Evolutionary conservation across 345 rosid species (phyloP).

Genomic region (Nasturtium officinale): DNA sequence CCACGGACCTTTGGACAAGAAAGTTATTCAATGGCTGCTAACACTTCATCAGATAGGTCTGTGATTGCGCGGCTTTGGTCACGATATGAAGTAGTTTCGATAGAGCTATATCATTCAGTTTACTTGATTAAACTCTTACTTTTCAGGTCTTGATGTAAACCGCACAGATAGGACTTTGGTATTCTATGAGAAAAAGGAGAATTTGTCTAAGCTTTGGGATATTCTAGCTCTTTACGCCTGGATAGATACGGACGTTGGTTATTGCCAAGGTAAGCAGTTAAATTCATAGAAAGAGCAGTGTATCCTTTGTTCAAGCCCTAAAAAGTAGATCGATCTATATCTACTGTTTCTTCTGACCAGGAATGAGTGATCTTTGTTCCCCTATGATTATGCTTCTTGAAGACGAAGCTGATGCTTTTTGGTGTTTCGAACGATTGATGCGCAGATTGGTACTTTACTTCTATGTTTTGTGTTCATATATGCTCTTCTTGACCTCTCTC

Average conservation of each 20-base stretch:
- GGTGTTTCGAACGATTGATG: constrained; percentile 98
- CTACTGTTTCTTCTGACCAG: constrained; percentile 46
- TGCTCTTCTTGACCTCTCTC: constrained; percentile 6
- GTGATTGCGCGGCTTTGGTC: constrained; percentile 27
- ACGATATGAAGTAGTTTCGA: no score
- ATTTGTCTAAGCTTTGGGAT: constrained; percentile 96
- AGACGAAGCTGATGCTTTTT: constrained; percentile 95
- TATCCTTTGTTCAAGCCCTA: background rate
- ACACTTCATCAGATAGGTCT: constrained; percentile 95
- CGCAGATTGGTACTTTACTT: constrained; percentile 99
- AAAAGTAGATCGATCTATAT: background rate
- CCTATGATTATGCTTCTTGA: constrained; percentile 97
- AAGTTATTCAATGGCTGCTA: constrained; percentile 84
- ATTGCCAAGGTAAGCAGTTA: constrained; percentile 78
- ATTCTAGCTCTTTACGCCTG: constrained; percentile 93
- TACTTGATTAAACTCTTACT: background rate
- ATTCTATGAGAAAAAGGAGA: constrained; percentile 85
- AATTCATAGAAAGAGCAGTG: background rate
- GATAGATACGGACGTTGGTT: constrained; percentile 90
- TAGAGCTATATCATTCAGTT: constrained; percentile 1
- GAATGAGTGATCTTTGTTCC: constrained; percentile 99
- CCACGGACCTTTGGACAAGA: constrained; percentile 69
- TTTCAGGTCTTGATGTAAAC: constrained; percentile 81
- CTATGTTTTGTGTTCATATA: no score
- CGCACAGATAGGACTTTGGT: constrained; percentile 95